Base-by-base conservation (phyloP, 2,329 filamentous ascomycete genomes). In the Endoconidiophora polonica region DNA sequence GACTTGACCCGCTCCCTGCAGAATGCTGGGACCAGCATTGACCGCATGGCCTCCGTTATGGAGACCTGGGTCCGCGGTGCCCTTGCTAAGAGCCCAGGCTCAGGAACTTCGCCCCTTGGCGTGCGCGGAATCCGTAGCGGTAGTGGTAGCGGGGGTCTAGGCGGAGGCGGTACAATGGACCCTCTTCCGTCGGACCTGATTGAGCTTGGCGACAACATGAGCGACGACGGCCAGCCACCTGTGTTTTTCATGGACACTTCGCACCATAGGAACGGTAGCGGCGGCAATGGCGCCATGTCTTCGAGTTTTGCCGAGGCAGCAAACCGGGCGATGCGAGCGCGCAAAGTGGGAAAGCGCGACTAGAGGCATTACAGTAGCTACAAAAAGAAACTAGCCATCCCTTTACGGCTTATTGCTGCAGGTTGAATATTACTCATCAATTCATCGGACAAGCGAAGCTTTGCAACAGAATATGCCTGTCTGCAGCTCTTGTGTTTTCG, bases 41-140 rank as follows among this genome's bases (percentile, higher is more conserved):
- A 94, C 58, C 84, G 88, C 55, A 81, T 94, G 7, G 87, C 88
- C 1, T 83, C 86, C 4, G 82, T 83, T 2, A 80, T 96, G 26
- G 91, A 96, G 65, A 83, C 81, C 1, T 98, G 91, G 87, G 70
- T 96, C 53, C 74, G 88, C 54, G 86, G 86, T 55, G 79, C 94
- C 37, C 86, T 86, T 53, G 69, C 73, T 4, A 81, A 80, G 59
- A 71, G 29, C 29, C 29, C 29, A 33, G 29, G 29, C 29, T 33
- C 74, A 20, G 43, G 44, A 10, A 5, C 24, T n/a, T 46, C 44
- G 4, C 44, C 44, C 10, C 29, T 26, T 23, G 18, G 18, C 4
- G 44, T 20, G 29, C 37, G 38, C 14, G 33, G 44, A 7, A 14
- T 22, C 24, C 18, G 14, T 18, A 46, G 49, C 36, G 43, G 49